These are phyloP conservation scores for Cairneyella variabilis DNA, from an alignment of 495 filamentous ascomycete species.

Conservation along the genomic window DNA sequence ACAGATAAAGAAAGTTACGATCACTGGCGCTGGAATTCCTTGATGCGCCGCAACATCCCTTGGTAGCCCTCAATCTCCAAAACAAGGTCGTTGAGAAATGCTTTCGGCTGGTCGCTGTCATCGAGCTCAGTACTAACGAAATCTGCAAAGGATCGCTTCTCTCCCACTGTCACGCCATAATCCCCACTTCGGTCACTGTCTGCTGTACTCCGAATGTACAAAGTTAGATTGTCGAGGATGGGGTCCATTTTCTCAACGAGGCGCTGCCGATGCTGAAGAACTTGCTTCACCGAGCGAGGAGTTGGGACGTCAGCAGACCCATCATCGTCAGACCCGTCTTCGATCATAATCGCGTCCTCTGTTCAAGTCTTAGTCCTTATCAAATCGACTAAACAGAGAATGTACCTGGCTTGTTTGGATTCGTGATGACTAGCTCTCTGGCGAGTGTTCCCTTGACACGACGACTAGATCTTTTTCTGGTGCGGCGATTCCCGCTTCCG, in stretches of 20 bases:
- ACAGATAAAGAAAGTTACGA: not conserved
- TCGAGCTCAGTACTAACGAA: not conserved
- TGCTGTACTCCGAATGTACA: not conserved
- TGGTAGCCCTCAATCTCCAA: not conserved
- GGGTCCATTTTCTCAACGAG: not conserved
- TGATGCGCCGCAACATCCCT: not conserved
- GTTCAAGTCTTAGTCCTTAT: not conserved
- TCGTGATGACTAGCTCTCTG: not conserved
- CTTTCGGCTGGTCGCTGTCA: not conserved
- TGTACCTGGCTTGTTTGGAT: not conserved
- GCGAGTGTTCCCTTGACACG: not conserved
- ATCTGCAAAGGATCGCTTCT: not conserved
- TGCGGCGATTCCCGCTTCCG: not conserved
- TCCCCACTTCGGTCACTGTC: not conserved
- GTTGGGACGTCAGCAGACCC: not conserved
- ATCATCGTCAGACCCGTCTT: not conserved
- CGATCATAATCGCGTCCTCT: not conserved
- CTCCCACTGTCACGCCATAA: not conserved
- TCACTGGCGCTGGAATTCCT: not conserved
- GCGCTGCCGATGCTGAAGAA: not conserved
- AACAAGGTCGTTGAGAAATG: not conserved
- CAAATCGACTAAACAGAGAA: not conserved
- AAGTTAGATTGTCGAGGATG: not conserved
- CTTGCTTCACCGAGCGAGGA: not conserved
- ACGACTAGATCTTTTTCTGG: not conserved